Evolutionary conservation across 176 grass and related monocot genomes (phyloP).

Genomic region (Aegilops tauschii): DNA sequence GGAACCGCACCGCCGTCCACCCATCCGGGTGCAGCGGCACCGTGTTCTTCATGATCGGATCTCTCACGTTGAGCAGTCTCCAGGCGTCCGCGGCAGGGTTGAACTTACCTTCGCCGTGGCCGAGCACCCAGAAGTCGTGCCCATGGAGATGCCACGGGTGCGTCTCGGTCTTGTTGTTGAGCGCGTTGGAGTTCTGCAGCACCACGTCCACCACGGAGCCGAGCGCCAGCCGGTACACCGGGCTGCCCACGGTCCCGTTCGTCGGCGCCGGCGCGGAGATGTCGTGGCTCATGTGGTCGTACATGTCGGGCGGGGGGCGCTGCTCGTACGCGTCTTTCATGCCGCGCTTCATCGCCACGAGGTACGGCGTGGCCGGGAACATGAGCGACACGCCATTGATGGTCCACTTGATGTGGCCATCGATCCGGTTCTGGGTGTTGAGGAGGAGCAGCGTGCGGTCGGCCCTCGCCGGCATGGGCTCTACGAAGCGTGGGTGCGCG

Average conservation of each 20-base stretch:
- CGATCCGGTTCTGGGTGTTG: constrained; percentile 58
- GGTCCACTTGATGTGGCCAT: constrained; percentile 40
- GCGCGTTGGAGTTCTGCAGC: constrained; percentile 59
- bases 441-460: constrained; percentile 51
- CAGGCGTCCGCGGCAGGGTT: constrained; percentile 29
- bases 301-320: constrained; percentile 36
- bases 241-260: constrained; percentile 40
- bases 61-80: constrained; percentile 34
- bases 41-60: constrained; percentile 76
- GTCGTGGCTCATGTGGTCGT: constrained; percentile 45
- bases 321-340: constrained; percentile 33
- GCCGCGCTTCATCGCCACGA: constrained; percentile 43
- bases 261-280: neutral
- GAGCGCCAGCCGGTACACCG: constrained; percentile 47
- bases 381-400: constrained; percentile 63
- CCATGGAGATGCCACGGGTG: constrained; percentile 93
- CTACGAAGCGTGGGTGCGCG: constrained; percentile 35
- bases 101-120: constrained; percentile 61
- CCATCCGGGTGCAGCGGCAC: constrained; percentile 51
- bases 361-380: constrained; percentile 56
- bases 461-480: constrained; percentile 19
- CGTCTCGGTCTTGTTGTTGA: constrained; percentile 39
- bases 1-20: constrained; percentile 71
- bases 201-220: constrained; percentile 66
- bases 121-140: constrained; percentile 80